Base-by-base conservation (phyloP, 345 rosid species). In the Lumnitzera littorea region DNA sequence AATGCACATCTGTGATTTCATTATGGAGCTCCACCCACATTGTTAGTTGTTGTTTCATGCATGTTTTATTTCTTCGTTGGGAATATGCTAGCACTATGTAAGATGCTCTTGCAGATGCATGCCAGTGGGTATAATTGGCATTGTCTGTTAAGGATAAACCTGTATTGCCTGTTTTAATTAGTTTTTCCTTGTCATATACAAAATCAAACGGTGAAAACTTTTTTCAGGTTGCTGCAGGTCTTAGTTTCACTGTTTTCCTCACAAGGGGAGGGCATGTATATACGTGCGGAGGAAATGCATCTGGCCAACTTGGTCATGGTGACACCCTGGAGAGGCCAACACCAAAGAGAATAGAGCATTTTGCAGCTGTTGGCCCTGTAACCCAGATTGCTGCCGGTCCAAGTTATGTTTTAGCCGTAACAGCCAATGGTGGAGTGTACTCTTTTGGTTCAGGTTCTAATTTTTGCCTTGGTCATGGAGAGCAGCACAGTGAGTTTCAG, bases 391-490 rank as follows among this genome's bases (percentile, higher is more conserved):
- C 96, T 43, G 82, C 98, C 61, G 98, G 98, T 57, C 94, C 96
- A 10, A 77, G 94, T 76, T 92, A 92, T 56, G 96, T 78, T 41
- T 62, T 92, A 36, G 81, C 91, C 73, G 91, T 89, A 53, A 77
- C 78, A 24, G 67, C 74, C 56, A 79, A 74, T 61, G 98, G 98
- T 41, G 62, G 62, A 14, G 82, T 83, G 64, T 89, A 84, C 83
- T 92, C 98, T 20, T 89, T 87, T 70, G 98, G 98, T 24, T 92
- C 95, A 65, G 96, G 97, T 64, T 73, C 81, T 74, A 81, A 79
- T 63, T 89, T 89, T 70, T 92, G 97, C 71, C 98, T 92, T 74
- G 98, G 98, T 53, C 98, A 89, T 53, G 98, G 96, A 65, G 98
- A 92, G 70, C 96, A 89, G 73, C 94, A 89, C 51, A 78, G 85